Base-by-base conservation (phyloP, 768 basidiomycete species). In the Serendipita sp. region DNA sequence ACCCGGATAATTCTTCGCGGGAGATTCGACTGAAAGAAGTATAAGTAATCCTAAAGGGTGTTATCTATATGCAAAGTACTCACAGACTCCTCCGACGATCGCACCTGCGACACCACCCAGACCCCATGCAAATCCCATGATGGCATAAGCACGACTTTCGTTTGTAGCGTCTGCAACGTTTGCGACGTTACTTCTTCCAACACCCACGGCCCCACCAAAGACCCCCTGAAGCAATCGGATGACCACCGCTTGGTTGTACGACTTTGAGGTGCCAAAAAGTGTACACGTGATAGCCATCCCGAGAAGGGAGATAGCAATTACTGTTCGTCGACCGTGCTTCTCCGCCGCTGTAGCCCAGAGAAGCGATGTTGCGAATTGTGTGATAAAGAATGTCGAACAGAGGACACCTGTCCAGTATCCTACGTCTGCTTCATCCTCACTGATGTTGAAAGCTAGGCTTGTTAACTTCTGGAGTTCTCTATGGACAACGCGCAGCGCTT, bases 301-400 rank as follows among this genome's bases (percentile, higher is more conserved):
- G 41, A 95, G 72, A 51, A 99, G 76, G 53, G 92, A 91, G 26
- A 90, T 78, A 56, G 85, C 82, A 34, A 99, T 77, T 4, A 99
- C 95, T 5, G 81, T 78, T 17, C 95, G 84, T 42, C 83, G 81
- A 43, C 93, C 92, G 70, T 97, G 90, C 73, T 82, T 88, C 63
- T 93, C 88, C 24, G 95, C 95, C 22, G 94, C 82, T n/a, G 92
- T 92, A 61, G 91, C 90, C 95, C 96, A 99, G 62, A 97, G 78
- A 33, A 99, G 75, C 30, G 91, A 93, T 0, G 95, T 98, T 31
- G 95, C 74, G 74, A 98, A 98, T 69, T 99, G 96, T 1, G 94
- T 92, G 68, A 96, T 75, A 76, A 97, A 98, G 74, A 93, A 92
- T 2, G 82, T 82, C 41, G 89, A 80, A 88, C 86, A 88, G 38